Evolutionary conservation across 2,329 filamentous ascomycete genomes (phyloP), one percentile per base, ranked within the genome.

Genomic region (Penicillium thymicola): DNA sequence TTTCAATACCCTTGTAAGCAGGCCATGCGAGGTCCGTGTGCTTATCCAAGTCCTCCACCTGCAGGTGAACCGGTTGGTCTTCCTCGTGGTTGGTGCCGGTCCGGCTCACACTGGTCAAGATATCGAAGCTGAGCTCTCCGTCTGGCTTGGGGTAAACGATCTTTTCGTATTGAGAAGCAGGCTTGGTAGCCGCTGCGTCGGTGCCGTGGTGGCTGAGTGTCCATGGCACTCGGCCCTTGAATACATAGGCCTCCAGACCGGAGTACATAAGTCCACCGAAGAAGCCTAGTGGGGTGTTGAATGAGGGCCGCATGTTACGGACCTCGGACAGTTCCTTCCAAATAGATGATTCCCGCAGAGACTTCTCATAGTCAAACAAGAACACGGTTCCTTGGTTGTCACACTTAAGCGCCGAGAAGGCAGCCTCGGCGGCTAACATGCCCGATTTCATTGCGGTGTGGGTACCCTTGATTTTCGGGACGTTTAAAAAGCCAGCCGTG

Each of bases 1-100:
- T 97, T 81, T 99, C 94, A 5, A 99, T 73, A 10, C 94, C 94
- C 80, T 96, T 89, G 77, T 89, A 99, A 60, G 84, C 82, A 23
- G 94, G 94, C 79, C 87, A 99, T 51, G 91, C 88, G 73, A 86
- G 85, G 60, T 87, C 81, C 2, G 91, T 88, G 77, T 99, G 94
- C 70, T 87, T 86, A 67, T 97, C 92, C 92, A 92, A 97, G 76
- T 99, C 92, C 75, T 89, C 85, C 64, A 99, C 93, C 75, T 96
- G 91, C 67, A 99, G 79, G 75, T 99, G 94, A 49, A 96, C 92
- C 0, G 94, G 94, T 77, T 99, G 92, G 74, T 99, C 94, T 77
- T 99, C 94, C 76, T 97, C 94, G 76, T 99, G 94, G 77, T 97
- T 97, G 32, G 94, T 99, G 38, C 94, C 94, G 5, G 94, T 97